These are phyloP conservation scores for Gnaphalium uliginosum DNA, from an alignment of 129 eudicot genomes.

Conservation along the genomic window DNA sequence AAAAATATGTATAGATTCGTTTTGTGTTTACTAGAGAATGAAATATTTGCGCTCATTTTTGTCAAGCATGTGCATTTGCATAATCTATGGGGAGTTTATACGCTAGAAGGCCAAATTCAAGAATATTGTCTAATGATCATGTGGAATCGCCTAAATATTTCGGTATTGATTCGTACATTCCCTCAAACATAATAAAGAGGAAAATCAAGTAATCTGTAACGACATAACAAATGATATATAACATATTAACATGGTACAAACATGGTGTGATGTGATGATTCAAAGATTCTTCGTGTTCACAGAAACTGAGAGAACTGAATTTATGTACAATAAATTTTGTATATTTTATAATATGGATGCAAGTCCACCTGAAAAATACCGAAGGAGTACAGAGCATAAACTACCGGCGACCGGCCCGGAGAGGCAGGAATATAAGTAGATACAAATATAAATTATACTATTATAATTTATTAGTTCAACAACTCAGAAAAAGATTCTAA, in stretches of 20 bases:
- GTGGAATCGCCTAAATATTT: not conserved
- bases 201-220: not conserved
- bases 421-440: constrained; percentile 28
- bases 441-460: not conserved
- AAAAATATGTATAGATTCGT: constrained; percentile 36
- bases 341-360: constrained; percentile 20
- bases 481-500: constrained; percentile 21
- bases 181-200: not conserved
- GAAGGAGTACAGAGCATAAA: constrained; percentile 25
- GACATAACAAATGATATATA: not conserved
- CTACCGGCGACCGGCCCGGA: constrained; percentile 28
- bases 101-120: not conserved
- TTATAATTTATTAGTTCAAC: not conserved
- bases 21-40: constrained; percentile 21
- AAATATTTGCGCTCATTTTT: constrained; percentile 26
- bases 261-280: not conserved
- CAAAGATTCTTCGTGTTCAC: not conserved
- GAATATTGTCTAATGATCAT: not conserved
- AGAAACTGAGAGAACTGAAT: not conserved
- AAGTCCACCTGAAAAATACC: constrained; percentile 15
- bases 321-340: not conserved
- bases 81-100: not conserved
- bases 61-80: constrained; percentile 15
- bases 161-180: not conserved
- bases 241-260: not conserved